Evolutionary conservation across 2,329 filamentous ascomycete genomes (phyloP).

Genomic region (Pseudocercospora cruenta): DNA sequence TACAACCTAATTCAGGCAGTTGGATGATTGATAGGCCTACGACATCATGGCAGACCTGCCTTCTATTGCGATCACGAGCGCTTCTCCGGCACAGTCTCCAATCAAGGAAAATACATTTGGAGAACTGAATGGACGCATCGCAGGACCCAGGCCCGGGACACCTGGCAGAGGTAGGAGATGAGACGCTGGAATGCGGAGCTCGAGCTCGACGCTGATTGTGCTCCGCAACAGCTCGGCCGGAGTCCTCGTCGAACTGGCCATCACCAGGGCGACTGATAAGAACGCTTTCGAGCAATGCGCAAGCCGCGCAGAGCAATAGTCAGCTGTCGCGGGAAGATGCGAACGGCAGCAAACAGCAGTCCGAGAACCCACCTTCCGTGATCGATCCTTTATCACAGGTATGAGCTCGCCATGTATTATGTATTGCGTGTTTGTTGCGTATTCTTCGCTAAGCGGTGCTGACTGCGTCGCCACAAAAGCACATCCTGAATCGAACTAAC

Average conservation of each 20-base stretch:
- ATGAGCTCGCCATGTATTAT: slow-evolving; percentile 38
- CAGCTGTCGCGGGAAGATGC: slow-evolving; percentile 23
- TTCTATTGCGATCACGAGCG: slow-evolving; percentile 44
- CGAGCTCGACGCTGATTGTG: slow-evolving; percentile 17
- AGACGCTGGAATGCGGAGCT: slow-evolving; percentile 1
- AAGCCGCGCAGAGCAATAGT: slow-evolving; percentile 18
- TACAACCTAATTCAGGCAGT: slow-evolving; percentile 1
- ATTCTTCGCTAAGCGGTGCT: slow-evolving; percentile 18
- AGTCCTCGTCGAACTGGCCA: slow-evolving; percentile 26
- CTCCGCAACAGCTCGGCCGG: slow-evolving; percentile 22
- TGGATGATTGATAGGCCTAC: slow-evolving; percentile 4
- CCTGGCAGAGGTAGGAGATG: slow-evolving; percentile 7
- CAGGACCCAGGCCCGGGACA: background rate
- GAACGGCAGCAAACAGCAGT: slow-evolving; percentile 19
- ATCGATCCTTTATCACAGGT: slow-evolving; percentile 73
- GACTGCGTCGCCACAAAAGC: slow-evolving; percentile 41
- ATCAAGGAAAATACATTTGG: slow-evolving; percentile 18
- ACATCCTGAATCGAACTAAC: slow-evolving; percentile 67
- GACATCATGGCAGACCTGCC: slow-evolving; percentile 20
- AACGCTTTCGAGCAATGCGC: slow-evolving; percentile 29
- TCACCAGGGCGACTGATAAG: slow-evolving; percentile 32
- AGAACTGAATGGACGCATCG: slow-evolving; percentile 7
- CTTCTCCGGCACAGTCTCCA: slow-evolving; percentile 34
- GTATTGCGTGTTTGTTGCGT: slow-evolving; percentile 5
- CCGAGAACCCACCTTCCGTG: slow-evolving; percentile 46